Percentiles rank a stretch among this genome's conserved stretches.
Evolutionary conservation across 2,329 filamentous ascomycete genomes (phyloP).

Genomic region (Exophiala spinifera): DNA sequence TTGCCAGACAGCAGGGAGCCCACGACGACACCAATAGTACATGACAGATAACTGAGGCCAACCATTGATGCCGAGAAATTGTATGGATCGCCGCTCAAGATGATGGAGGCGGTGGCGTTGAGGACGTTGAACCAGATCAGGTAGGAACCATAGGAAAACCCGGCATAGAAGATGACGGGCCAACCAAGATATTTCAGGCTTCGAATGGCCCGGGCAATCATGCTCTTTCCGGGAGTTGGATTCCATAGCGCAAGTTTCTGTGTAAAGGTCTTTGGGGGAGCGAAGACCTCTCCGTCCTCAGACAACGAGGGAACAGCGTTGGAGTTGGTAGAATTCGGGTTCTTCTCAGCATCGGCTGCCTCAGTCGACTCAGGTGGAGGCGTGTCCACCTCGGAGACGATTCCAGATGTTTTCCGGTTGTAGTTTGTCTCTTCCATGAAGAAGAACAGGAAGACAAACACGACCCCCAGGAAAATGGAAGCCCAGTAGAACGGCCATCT

Average conservation of each 20-base stretch:
- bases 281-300: background rate
- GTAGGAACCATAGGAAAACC: slow-evolving; percentile 39
- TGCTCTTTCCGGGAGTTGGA: slow-evolving; percentile 7
- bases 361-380: slow-evolving; percentile 9
- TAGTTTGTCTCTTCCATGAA: slow-evolving; percentile 29
- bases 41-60: slow-evolving; percentile 39
- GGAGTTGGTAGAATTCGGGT: background rate
- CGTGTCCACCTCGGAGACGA: slow-evolving; percentile 6
- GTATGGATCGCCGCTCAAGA: slow-evolving; percentile 37
- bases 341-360: slow-evolving; percentile 9
- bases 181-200: slow-evolving; percentile 29
- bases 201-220: slow-evolving; percentile 14
- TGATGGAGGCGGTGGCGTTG: slow-evolving; percentile 41
- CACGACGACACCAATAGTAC: slow-evolving; percentile 20
- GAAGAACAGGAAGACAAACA: slow-evolving; percentile 25
- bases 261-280: slow-evolving; percentile 11
- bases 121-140: slow-evolving; percentile 44
- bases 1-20: slow-evolving; percentile 24
- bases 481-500: slow-evolving; percentile 28
- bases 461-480: slow-evolving; percentile 20
- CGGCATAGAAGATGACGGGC: slow-evolving; percentile 41
- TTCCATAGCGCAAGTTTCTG: slow-evolving; percentile 20
- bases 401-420: slow-evolving; percentile 11
- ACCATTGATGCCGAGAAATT: slow-evolving; percentile 39
- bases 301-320: background rate